A percentile compares a stretch with the other conserved stretches of the same genome.
Evolutionary conservation across 768 basidiomycete genomes (phyloP).

Genomic region (Leccinellum rugosiceps): DNA sequence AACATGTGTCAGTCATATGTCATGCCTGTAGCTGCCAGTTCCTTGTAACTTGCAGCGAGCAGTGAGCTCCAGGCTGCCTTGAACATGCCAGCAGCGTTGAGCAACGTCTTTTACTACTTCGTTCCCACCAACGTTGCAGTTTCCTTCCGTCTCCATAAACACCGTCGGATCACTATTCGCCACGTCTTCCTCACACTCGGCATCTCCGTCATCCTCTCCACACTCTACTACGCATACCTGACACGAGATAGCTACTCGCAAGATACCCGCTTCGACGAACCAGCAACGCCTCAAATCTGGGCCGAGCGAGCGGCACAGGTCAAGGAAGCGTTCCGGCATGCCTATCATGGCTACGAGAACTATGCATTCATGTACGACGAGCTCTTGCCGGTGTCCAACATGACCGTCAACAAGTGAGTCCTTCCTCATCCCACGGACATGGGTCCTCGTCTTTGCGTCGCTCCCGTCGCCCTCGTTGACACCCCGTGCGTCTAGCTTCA

Average conservation of each 20-base stretch:
- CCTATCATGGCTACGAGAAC: slow-evolving; percentile 61
- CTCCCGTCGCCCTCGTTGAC: background rate
- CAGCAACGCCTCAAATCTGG: slow-evolving; percentile 40
- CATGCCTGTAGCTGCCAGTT: background rate
- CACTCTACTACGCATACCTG: slow-evolving; percentile 18
- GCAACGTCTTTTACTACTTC: background rate
- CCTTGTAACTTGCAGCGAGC: background rate
- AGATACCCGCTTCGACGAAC: background rate
- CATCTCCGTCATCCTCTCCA: slow-evolving; percentile 12
- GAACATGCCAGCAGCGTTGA: background rate
- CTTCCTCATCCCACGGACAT: background rate
- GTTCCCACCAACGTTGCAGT: background rate
- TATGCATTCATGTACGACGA: slow-evolving; percentile 65
- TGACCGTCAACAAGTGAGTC: slow-evolving; percentile 50
- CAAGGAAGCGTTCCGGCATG: slow-evolving; percentile 62
- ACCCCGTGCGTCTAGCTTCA: slow-evolving; percentile 23
- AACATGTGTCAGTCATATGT: too few relatives aligned
- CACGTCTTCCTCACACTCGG: slow-evolving; percentile 17
- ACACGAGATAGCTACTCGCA: background rate
- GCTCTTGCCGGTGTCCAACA: slow-evolving; percentile 49
- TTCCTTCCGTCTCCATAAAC: background rate
- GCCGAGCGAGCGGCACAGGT: slow-evolving; percentile 51
- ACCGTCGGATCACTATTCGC: slow-evolving; percentile 15
- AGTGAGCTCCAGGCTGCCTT: background rate
- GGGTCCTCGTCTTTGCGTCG: background rate